Evolutionary conservation across 805 yeast genomes (phyloP).

Genomic region (Metschnikowia lochheadii): DNA sequence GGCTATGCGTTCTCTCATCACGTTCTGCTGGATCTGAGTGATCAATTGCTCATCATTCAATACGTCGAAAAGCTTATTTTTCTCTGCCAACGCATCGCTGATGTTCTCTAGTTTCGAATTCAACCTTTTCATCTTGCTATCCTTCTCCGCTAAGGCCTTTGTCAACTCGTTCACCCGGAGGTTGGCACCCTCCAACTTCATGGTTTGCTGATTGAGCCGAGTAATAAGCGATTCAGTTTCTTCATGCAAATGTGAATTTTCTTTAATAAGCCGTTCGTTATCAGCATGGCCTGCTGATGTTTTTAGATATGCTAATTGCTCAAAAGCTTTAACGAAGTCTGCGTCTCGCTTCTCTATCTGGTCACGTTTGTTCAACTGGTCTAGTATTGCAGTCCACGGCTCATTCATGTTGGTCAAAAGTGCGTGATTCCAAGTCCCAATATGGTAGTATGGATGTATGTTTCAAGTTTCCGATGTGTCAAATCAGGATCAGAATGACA

Average conservation of each 20-base stretch:
- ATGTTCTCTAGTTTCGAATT: constrained; percentile 20
- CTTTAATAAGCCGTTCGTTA: constrained; percentile 13
- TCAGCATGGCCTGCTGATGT: constrained; percentile 7
- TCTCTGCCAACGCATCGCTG: constrained; percentile 34
- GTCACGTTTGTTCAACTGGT: constrained; percentile 28
- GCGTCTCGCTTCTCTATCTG: constrained; percentile 29
- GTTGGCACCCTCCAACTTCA: constrained; percentile 24
- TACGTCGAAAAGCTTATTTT: constrained; percentile 53
- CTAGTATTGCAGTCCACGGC: constrained; percentile 24
- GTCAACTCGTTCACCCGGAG: constrained; percentile 16
- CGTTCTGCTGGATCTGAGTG: constrained; percentile 53
- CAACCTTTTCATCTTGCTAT: constrained; percentile 8
- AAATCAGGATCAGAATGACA: neutral
- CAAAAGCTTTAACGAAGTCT: constrained; percentile 31
- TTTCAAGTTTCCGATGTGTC: neutral
- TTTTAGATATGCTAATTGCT: constrained; percentile 22
- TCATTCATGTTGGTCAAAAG: constrained; percentile 7
- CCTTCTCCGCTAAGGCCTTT: constrained; percentile 6
- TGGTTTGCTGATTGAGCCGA: constrained; percentile 24
- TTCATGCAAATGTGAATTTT: constrained; percentile 17
- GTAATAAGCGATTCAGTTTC: constrained; percentile 23
- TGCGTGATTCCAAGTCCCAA: neutral
- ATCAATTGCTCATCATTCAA: constrained; percentile 67
- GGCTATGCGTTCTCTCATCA: constrained; percentile 35
- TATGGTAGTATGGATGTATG: neutral